These are phyloP conservation scores for Perkinsus chesapeaki DNA, from an alignment of 169 alveolate genomes.

Conservation along the genomic window DNA sequence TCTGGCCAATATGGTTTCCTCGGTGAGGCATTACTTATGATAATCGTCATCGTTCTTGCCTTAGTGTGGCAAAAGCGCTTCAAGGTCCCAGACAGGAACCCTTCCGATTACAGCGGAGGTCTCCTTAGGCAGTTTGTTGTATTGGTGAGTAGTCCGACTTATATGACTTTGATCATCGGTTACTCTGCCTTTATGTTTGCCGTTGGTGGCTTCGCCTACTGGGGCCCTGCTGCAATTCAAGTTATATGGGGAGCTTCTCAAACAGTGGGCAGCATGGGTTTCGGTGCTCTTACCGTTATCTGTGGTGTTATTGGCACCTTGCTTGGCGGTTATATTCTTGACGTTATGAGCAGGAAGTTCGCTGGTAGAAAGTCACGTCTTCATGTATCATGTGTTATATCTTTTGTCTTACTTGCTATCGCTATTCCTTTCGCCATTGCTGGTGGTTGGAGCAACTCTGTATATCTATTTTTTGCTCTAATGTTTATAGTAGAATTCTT, in stretches of 20 bases:
- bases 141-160: background rate
- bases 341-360: background rate
- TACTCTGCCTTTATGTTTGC: background rate
- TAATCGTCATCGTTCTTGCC: slow-evolving; percentile 13
- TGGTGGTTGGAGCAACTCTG: background rate
- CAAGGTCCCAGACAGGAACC: background rate
- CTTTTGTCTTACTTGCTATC: background rate
- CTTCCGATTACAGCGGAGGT: background rate
- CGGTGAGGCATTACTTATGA: slow-evolving; percentile 10
- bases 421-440: background rate
- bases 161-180: background rate
- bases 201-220: background rate
- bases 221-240: background rate
- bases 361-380: background rate
- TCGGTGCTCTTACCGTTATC: slow-evolving; percentile 19
- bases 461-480: background rate
- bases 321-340: background rate
- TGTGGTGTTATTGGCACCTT: slow-evolving; percentile 15
- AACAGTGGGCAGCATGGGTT: slow-evolving; percentile 10
- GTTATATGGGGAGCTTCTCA: background rate
- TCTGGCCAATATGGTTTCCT: slow-evolving; percentile 13
- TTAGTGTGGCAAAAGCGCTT: slow-evolving; percentile 16
- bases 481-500: background rate
- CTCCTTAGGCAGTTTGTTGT: background rate
- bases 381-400: background rate